phyloP scores from a whole-genome alignment of 225 moss, liverwort and hornwort genomes.

The Asterella californica region DNA sequence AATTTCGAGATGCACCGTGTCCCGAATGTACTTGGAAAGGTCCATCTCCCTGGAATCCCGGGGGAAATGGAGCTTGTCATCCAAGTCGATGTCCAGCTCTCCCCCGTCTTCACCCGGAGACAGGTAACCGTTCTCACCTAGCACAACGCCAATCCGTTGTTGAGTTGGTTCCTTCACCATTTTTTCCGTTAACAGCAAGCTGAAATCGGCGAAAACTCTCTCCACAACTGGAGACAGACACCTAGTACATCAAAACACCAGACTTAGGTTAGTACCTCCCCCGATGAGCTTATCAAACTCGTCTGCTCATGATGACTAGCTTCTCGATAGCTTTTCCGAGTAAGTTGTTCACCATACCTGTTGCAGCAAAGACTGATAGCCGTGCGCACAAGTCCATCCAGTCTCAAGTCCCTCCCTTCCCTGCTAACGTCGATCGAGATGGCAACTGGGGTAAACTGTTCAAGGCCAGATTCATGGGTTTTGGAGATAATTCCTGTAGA shows the following conservation, averaged over 20 bases:
- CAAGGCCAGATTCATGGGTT: slow-evolving; percentile 25
- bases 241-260: slow-evolving; percentile 42
- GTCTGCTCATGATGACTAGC: too few relatives aligned
- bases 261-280: not conserved
- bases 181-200: slow-evolving; percentile 67
- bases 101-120: slow-evolving; percentile 36
- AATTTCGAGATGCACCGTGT: too few relatives aligned
- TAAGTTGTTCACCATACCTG: slow-evolving; percentile 45
- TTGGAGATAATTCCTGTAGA: slow-evolving; percentile 53
- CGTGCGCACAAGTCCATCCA: too few relatives aligned
- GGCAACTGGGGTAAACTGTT: slow-evolving; percentile 57
- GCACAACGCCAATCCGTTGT: slow-evolving; percentile 72
- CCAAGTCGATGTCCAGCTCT: slow-evolving; percentile 78
- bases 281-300: not conserved
- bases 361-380: slow-evolving; percentile 73
- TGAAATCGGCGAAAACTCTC: slow-evolving; percentile 67
- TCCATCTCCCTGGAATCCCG: too few relatives aligned
- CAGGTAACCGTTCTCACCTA: slow-evolving; percentile 44
- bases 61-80: too few relatives aligned
- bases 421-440: slow-evolving; percentile 56
- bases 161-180: too few relatives aligned
- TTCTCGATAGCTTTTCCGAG: not conserved
- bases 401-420: too few relatives aligned
- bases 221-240: slow-evolving; percentile 75
- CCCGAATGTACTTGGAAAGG: too few relatives aligned